phyloP scores from a whole-genome alignment of 345 rosid species.

The Dipteronia sinensis region DNA sequence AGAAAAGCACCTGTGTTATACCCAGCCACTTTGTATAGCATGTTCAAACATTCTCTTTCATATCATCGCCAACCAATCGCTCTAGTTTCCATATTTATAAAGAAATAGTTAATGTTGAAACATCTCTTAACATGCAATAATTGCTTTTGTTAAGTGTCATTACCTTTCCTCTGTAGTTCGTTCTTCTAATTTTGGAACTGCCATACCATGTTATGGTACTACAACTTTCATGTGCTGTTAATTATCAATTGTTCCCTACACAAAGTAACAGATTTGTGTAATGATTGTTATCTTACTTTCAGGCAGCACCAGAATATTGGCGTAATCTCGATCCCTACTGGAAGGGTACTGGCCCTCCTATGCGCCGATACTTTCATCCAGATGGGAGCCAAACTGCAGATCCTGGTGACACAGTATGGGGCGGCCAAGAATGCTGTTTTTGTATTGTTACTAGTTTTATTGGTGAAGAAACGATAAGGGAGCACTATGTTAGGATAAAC shows the following conservation, averaged over 20 bases:
- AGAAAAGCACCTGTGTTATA: not conserved
- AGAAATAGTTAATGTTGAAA: not conserved
- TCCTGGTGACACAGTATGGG: slow-evolving; percentile 61
- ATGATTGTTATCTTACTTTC: slow-evolving; percentile 14
- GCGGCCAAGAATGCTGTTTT: slow-evolving; percentile 67
- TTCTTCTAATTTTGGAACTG: not conserved
- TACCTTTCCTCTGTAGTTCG: not conserved
- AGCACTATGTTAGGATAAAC: slow-evolving; percentile 64
- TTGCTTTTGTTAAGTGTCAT: not conserved
- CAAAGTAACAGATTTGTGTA: not conserved
- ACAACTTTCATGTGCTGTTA: not conserved
- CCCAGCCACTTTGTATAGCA: not conserved
- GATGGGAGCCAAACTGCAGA: slow-evolving; percentile 70
- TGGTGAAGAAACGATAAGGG: slow-evolving; percentile 49
- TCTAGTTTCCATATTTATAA: not conserved
- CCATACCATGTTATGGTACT: not conserved
- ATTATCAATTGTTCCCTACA: not conserved
- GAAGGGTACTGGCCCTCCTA: slow-evolving; percentile 47
- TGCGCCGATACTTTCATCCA: slow-evolving; percentile 61
- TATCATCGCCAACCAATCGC: not conserved
- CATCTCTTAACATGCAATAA: not conserved
- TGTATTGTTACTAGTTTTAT: slow-evolving; percentile 43
- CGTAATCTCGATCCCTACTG: slow-evolving; percentile 61
- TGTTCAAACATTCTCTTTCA: not conserved
- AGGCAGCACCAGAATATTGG: slow-evolving; percentile 66